Conservation (phyloP, 257 asterid genomes). For the Solanum appendiculatum region DNA sequence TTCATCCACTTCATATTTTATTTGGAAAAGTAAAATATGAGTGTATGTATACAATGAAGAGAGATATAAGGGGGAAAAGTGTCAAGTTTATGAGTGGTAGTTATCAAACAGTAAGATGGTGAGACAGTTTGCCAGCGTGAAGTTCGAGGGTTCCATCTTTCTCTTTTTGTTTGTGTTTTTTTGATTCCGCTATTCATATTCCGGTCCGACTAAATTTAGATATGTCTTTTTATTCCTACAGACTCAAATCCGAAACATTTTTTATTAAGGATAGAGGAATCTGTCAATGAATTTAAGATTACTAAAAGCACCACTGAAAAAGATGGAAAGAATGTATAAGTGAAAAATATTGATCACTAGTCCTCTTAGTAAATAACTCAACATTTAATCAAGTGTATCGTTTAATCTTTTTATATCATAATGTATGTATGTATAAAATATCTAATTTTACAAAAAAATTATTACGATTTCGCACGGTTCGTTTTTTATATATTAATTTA, state of each 20-base stretch:
- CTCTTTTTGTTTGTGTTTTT: background rate
- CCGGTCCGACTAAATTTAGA: fast-evolving
- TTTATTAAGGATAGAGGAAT: background rate
- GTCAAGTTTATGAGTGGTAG: background rate
- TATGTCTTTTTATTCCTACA: too few species aligned
- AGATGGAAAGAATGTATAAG: too few species aligned
- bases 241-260: background rate
- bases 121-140: constrained; percentile 14
- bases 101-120: constrained; percentile 4
- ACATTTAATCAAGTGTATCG: too few species aligned
- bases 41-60: background rate
- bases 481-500: too few species aligned
- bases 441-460: too few species aligned
- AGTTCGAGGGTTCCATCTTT: background rate
- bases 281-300: background rate
- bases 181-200: background rate
- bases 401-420: background rate
- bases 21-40: background rate
- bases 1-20: background rate
- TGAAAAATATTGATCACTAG: background rate
- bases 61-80: background rate
- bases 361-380: too few species aligned
- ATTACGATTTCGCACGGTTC: fast-evolving
- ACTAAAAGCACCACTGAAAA: too few species aligned
- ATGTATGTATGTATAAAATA: too few species aligned